phyloP scores from a whole-genome alignment of 1,284 basidiomycete species.

The Limonomyces culmigenus region DNA sequence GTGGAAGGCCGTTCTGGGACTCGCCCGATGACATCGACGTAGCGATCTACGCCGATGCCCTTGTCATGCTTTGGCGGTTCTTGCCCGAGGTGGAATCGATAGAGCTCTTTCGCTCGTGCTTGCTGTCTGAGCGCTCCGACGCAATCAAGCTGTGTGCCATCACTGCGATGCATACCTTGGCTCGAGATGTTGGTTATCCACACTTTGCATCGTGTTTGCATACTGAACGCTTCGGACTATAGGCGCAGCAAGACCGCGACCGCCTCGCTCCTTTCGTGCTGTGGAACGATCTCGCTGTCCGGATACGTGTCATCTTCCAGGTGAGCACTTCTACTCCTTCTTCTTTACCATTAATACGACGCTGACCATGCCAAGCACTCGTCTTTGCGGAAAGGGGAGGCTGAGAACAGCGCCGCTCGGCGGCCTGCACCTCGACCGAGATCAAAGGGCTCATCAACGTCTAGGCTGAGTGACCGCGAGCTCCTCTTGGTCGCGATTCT shows the following conservation, averaged over 20 bases:
- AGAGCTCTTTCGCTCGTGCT: conserved; percentile 39
- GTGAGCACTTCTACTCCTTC: too few species aligned
- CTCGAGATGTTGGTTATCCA: conserved; percentile 11
- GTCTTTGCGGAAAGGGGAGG: conserved; percentile 32
- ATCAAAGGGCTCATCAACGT: conserved; percentile 34
- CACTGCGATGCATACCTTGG: conserved; percentile 35
- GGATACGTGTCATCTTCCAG: conserved; percentile 20
- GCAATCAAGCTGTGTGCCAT: conserved; percentile 67
- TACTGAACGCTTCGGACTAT: too few species aligned
- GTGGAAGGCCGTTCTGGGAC: conserved; percentile 56
- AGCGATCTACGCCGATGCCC: conserved; percentile 60
- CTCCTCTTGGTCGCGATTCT: conserved; percentile 47
- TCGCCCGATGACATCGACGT: conserved; percentile 56
- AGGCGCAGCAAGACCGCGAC: too few species aligned
- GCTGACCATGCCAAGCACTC: too few species aligned
- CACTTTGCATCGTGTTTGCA: too few species aligned
- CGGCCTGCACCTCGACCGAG: conserved; percentile 39
- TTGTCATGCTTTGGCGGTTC: conserved; percentile 59
- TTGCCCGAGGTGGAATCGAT: conserved; percentile 43
- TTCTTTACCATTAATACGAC: too few species aligned
- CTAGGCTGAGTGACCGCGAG: conserved; percentile 47
- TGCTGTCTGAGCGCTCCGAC: conserved; percentile 63
- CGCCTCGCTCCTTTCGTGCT: too few species aligned
- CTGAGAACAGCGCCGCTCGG: conserved; percentile 39
- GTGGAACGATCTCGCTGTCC: conserved; percentile 23